Conservation (phyloP, 2,329 filamentous ascomycete species). For the Scedosporium apiospermum region DNA sequence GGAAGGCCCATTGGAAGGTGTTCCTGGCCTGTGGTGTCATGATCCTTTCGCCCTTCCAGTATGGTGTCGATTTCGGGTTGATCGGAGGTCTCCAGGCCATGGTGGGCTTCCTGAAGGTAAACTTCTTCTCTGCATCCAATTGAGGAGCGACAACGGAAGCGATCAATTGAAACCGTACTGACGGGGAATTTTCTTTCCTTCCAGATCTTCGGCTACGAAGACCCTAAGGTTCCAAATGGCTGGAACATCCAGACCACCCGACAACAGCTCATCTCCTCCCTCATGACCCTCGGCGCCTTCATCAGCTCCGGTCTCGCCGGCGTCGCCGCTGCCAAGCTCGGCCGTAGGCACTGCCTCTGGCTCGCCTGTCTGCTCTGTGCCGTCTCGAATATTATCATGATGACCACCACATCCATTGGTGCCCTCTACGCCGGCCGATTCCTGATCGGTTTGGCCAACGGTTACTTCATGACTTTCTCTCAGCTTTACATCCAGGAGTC, state of each 20-base stretch:
- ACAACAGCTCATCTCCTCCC: conserved; percentile 37
- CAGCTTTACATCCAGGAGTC: conserved; percentile 38
- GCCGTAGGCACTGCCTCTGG: conserved; percentile 28
- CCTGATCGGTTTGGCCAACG: conserved; percentile 46
- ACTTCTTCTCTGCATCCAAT: background rate
- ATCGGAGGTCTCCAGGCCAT: conserved; percentile 42
- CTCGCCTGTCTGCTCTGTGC: conserved; percentile 38
- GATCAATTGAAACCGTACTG: conserved; percentile 11
- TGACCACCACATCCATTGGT: conserved; percentile 40
- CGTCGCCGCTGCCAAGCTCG: conserved; percentile 24
- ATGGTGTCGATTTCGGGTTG: conserved; percentile 40
- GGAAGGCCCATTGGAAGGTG: conserved; percentile 34
- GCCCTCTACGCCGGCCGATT: conserved; percentile 45
- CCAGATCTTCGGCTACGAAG: conserved; percentile 26
- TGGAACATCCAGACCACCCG: conserved; percentile 34
- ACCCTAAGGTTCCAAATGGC: conserved; percentile 20
- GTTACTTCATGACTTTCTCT: conserved; percentile 47
- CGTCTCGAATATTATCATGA: conserved; percentile 47
- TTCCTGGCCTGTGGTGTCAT: conserved; percentile 33
- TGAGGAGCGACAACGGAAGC: background rate
- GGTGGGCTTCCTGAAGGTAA: conserved; percentile 32
- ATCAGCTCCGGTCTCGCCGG: conserved; percentile 32
- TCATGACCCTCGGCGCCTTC: conserved; percentile 38
- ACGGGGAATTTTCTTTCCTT: conserved; percentile 16
- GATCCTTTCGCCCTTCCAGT: conserved; percentile 30